Evolutionary conservation across 1,284 basidiomycete genomes (phyloP), one percentile per base, ranked within the genome.

Genomic region (Vanrija pseudolonga): DNA sequence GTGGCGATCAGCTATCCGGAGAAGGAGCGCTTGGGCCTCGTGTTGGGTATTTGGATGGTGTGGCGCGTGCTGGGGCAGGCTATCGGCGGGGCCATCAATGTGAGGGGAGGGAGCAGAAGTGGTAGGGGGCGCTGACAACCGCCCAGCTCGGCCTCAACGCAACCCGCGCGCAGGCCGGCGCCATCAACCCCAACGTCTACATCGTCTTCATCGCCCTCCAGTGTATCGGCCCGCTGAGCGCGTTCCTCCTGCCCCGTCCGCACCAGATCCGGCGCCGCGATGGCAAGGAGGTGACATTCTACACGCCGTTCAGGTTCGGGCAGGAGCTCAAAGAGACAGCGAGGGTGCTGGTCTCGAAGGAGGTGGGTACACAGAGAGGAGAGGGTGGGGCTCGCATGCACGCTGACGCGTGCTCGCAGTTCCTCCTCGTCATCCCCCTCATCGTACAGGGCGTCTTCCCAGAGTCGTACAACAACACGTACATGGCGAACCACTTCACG

Each of bases 121-220:
- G n/a, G n/a, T 9, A 26, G 24, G 24, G 5, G 5, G 9, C 24
- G 24, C 24, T 26, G 24, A 26, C 24, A 9, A n/a, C n/a, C n/a
- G n/a, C n/a, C n/a, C 24, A 26, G 24, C 56, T 72, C 23, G 70
- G 66, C 9, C 45, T 72, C 19, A 71, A 70, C 51, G 64, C 59
- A n/a, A 53, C 61, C 37, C 41, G 62, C 11, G 18, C 43, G 24
- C 57, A 59, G 24, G 39, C 40, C 11, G 54, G 54, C 23, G 36
- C 45, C 12, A 39, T 56, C 36, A 43, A 51, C 26, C 46, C 45
- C 15, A 44, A 51, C 22, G 46, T 51, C 4, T 56, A 56, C 45
- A 37, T 72, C 39, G 64, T 70, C 47, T 72, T 72, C 56, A 67
- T 72, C 28, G 64, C 63, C 12, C 59, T 72, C 51, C 66, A 64